Evolutionary conservation across 768 basidiomycete genomes (phyloP).

Genomic region (Leccinum obscurum): DNA sequence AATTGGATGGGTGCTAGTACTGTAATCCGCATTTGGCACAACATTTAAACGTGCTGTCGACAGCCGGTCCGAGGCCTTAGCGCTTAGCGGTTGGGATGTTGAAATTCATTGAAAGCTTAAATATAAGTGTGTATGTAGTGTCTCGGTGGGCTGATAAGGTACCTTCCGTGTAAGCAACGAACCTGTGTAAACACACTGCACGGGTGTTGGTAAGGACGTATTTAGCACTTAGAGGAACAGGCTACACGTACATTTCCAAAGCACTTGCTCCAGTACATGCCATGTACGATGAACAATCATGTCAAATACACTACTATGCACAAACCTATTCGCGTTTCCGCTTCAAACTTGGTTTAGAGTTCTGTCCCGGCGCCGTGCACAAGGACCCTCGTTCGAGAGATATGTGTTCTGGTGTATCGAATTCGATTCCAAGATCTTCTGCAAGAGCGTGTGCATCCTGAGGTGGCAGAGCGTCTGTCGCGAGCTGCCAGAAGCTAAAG

Average conservation of each 20-base stretch:
- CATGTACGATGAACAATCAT: not conserved
- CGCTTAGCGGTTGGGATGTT: too few species aligned
- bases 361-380: conserved; percentile 38
- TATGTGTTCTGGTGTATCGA: conserved; percentile 70
- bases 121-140: too few species aligned
- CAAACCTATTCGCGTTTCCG: conserved; percentile 44
- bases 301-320: not conserved
- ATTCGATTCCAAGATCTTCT: conserved; percentile 82
- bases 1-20: too few species aligned
- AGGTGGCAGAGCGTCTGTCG: conserved; percentile 65
- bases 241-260: not conserved
- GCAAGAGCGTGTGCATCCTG: conserved; percentile 63
- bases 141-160: too few species aligned
- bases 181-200: not conserved
- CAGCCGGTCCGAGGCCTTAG: too few species aligned
- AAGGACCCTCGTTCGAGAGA: conserved; percentile 64
- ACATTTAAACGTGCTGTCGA: too few species aligned
- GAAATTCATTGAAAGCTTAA: not conserved
- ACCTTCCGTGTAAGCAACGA: not conserved
- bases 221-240: not conserved
- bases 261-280: not conserved
- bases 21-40: too few species aligned
- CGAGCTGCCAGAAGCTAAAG: conserved; percentile 71
- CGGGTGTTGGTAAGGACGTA: not conserved
- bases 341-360: conserved; percentile 42